Evolutionary conservation across 139 green algal species (phyloP).

Genomic region (Tetraselmis chui): DNA sequence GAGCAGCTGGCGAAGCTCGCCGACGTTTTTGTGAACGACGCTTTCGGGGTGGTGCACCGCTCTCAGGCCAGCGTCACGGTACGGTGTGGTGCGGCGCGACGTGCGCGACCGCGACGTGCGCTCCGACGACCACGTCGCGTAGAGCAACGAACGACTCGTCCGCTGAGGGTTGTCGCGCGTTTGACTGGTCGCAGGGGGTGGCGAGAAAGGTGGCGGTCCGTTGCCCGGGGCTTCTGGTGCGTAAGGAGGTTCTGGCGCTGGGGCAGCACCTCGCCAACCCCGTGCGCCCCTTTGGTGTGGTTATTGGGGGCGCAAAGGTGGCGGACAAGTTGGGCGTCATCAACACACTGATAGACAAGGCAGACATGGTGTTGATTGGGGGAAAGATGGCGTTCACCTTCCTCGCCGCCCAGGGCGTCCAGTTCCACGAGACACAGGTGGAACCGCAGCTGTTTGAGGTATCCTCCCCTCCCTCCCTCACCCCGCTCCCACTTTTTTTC

Average conservation of each 20-base stretch:
- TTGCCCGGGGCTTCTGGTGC: slow-evolving; percentile 34
- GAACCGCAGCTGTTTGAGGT: slow-evolving; percentile 14
- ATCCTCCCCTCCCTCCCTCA: too few species aligned
- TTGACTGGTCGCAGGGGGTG: slow-evolving; percentile 23
- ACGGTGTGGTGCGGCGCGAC: not conserved
- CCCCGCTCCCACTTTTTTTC: too few species aligned
- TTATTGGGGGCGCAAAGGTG: slow-evolving; percentile 51
- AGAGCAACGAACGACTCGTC: not conserved
- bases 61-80: slow-evolving; percentile 46
- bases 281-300: slow-evolving; percentile 28
- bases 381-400: slow-evolving; percentile 57
- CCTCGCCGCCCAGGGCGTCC: slow-evolving; percentile 40
- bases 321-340: slow-evolving; percentile 51
- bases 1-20: slow-evolving; percentile 30
- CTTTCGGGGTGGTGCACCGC: slow-evolving; percentile 46
- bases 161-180: not conserved
- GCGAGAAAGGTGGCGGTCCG: slow-evolving; percentile 3
- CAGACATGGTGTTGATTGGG: slow-evolving; percentile 24
- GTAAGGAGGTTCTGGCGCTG: slow-evolving; percentile 16
- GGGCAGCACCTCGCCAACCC: not conserved
- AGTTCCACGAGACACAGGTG: slow-evolving; percentile 38
- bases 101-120: too few species aligned
- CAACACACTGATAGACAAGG: slow-evolving; percentile 23
- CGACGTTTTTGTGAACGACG: slow-evolving; percentile 51
- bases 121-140: not conserved